Evolutionary conservation across 208 protist genomes (phyloP).

Genomic region (Wallacemonas sp.): DNA sequence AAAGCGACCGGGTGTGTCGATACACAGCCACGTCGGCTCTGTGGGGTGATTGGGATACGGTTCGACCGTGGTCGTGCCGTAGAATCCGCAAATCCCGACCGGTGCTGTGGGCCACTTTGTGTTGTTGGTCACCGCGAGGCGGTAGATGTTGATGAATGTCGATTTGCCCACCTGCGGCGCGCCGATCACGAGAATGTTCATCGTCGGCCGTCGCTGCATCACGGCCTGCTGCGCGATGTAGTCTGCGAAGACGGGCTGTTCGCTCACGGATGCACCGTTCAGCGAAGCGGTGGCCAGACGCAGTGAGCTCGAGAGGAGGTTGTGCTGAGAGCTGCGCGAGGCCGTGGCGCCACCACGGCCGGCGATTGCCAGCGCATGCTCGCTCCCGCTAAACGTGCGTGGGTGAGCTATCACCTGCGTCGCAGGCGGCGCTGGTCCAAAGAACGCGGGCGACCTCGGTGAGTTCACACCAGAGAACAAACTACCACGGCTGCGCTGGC

Average conservation of each 20-base stretch:
- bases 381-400: background rate
- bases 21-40: constrained; percentile 70
- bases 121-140: constrained; percentile 55
- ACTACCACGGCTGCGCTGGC: constrained; percentile 13
- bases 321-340: background rate
- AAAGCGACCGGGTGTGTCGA: constrained; percentile 79
- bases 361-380: background rate
- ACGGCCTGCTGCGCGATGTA: constrained; percentile 5
- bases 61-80: constrained; percentile 73
- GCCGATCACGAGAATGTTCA: constrained; percentile 81
- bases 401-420: background rate
- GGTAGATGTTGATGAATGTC: constrained; percentile 76
- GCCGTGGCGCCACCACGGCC: background rate
- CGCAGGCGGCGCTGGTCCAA: background rate
- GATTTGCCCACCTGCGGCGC: constrained; percentile 82
- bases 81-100: constrained; percentile 77
- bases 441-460: background rate
- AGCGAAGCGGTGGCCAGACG: constrained; percentile 2
- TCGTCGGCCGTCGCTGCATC: constrained; percentile 22
- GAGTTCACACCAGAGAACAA: constrained; percentile 12
- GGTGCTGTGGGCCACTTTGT: constrained; percentile 73
- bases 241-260: constrained; percentile 13
- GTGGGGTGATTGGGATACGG: constrained; percentile 68
- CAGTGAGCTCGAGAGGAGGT: constrained; percentile 10
- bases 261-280: background rate